Percentiles rank a stretch among this genome's conserved stretches.
phyloP scores from a whole-genome alignment of 2,329 filamentous ascomycete species.

The Fusarium sp. region DNA sequence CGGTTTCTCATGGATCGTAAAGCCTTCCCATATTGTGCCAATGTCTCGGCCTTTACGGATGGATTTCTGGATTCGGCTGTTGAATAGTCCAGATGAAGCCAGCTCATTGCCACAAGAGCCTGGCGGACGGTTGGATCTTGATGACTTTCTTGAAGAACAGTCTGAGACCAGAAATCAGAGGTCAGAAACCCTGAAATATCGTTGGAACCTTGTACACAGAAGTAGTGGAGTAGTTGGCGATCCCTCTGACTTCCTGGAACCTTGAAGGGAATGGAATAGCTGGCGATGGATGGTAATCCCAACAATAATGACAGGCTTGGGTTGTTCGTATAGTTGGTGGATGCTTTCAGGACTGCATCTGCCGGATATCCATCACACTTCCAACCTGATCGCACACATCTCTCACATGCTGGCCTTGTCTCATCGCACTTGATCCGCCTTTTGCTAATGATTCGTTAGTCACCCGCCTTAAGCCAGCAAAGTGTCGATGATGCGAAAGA shows the following conservation, averaged over 20 bases:
- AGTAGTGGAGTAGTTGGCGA: slow-evolving; percentile 17
- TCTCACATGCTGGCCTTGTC: slow-evolving; percentile 1
- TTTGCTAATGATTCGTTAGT: neutral
- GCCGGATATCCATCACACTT: slow-evolving; percentile 7
- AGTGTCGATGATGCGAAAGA: too few relatives aligned
- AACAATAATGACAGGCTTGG: rapidly evolving
- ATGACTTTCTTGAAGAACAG: slow-evolving; percentile 11
- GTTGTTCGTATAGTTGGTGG: too few relatives aligned
- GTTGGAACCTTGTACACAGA: slow-evolving; percentile 11
- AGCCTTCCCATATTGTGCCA: slow-evolving; percentile 4
- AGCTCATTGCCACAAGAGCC: slow-evolving; percentile 22
- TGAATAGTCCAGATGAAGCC: slow-evolving; percentile 13
- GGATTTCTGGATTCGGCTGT: neutral
- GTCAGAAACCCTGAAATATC: slow-evolving; percentile 18
- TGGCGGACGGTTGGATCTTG: slow-evolving; percentile 13
- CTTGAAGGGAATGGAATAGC: slow-evolving; percentile 17
- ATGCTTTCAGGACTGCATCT: neutral
- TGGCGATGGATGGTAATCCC: neutral
- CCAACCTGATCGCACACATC: slow-evolving; percentile 13
- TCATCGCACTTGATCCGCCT: slow-evolving; percentile 25
- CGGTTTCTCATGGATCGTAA: slow-evolving; percentile 1
- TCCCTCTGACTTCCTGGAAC: slow-evolving; percentile 18
- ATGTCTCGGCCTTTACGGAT: neutral
- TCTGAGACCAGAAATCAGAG: slow-evolving; percentile 15
- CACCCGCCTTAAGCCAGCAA: too few relatives aligned